A percentile compares a stretch with the other conserved stretches of the same genome.
Evolutionary conservation across 179 eudicot genomes (phyloP).

Genomic region (Silene noctiflora): DNA sequence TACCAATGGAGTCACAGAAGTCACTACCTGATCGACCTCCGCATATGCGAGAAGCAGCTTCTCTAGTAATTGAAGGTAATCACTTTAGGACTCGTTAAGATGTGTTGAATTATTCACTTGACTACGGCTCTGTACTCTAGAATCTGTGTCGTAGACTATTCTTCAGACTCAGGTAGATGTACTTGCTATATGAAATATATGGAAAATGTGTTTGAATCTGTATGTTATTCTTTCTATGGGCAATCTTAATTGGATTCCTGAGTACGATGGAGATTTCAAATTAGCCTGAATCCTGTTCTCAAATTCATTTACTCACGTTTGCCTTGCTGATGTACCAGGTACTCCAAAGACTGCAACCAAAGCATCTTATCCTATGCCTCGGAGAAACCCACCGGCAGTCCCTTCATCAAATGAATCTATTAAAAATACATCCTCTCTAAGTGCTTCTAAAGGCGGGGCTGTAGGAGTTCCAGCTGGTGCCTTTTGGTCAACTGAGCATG

Average conservation of each 20-base stretch:
- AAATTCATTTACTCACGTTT: slow-evolving; percentile 1
- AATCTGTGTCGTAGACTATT: background rate
- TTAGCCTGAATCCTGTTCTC: background rate
- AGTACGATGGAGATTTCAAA: too few relatives aligned
- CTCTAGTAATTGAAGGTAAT: slow-evolving; percentile 55
- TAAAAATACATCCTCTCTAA: slow-evolving; percentile 39
- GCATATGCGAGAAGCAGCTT: slow-evolving; percentile 52
- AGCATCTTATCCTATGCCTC: slow-evolving; percentile 50
- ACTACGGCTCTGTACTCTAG: background rate
- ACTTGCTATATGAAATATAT: too few relatives aligned
- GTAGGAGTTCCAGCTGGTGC: slow-evolving; percentile 60
- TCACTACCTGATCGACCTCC: slow-evolving; percentile 90
- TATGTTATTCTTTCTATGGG: too few relatives aligned
- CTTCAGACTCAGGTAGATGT: too few relatives aligned
- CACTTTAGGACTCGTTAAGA: background rate
- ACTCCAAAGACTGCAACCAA: slow-evolving; percentile 43
- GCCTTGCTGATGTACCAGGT: slow-evolving; percentile 35
- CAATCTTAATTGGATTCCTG: too few relatives aligned
- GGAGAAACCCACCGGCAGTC: slow-evolving; percentile 84
- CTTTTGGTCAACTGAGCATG: slow-evolving; percentile 85
- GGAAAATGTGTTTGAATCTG: background rate
- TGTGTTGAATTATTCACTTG: slow-evolving; percentile 3
- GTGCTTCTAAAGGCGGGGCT: slow-evolving; percentile 37
- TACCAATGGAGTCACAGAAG: slow-evolving; percentile 74
- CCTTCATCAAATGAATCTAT: slow-evolving; percentile 52